A percentile compares a stretch with the other conserved stretches of the same genome.
Conservation (phyloP, 129 eudicot genomes). For the Chrysanthemum seticuspe region DNA sequence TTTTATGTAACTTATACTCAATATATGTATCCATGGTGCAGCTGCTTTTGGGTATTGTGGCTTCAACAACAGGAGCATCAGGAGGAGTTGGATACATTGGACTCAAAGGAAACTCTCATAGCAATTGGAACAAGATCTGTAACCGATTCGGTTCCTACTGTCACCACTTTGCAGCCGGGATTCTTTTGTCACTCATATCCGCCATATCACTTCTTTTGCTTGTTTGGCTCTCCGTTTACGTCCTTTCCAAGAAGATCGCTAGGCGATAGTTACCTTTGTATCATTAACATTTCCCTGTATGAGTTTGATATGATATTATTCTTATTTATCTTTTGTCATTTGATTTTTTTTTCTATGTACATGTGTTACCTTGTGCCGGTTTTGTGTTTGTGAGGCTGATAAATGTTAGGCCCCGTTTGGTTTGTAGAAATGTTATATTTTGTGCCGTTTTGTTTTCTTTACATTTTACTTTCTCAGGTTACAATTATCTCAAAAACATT, state of each 20-base stretch:
- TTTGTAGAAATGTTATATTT: no score
- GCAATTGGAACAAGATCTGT: constrained; percentile 61
- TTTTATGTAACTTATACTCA: background rate
- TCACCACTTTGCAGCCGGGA: constrained; percentile 46
- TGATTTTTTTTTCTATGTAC: background rate
- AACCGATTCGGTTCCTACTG: constrained; percentile 48
- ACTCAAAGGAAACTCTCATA: constrained; percentile 62
- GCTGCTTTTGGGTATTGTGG: constrained; percentile 64
- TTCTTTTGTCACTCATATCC: constrained; percentile 42
- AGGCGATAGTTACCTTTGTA: constrained; percentile 11
- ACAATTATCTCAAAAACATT: no score
- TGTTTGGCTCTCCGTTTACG: constrained; percentile 42
- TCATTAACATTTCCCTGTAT: background rate
- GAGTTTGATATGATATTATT: background rate
- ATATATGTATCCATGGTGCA: constrained; percentile 25
- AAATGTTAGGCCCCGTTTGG: no score
- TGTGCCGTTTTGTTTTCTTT: no score
- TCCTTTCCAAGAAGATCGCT: constrained; percentile 53
- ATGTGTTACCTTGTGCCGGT: background rate
- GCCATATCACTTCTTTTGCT: constrained; percentile 50
- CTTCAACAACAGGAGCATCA: constrained; percentile 72
- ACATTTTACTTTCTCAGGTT: no score
- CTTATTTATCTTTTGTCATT: constrained; percentile 1
- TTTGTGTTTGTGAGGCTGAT: no score
- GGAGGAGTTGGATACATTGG: constrained; percentile 78